A percentile compares a stretch with the other conserved stretches of the same genome.
Conservation (phyloP, 371 early-diverging fungal genomes). For the Zychaea mexicana region DNA sequence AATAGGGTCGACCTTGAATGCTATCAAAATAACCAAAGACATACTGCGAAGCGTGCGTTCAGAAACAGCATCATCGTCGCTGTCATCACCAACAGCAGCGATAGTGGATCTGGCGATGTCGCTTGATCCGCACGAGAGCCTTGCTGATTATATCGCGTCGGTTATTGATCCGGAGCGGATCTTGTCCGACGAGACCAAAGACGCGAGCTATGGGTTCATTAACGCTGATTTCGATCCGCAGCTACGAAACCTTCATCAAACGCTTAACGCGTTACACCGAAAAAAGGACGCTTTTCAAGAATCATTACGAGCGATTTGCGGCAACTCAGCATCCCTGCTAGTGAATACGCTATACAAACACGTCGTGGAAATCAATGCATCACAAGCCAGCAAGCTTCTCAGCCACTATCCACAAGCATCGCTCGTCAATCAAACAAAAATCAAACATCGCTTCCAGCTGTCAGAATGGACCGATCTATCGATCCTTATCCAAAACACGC, state of each 20-base stretch:
- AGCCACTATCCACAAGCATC: conserved; percentile 22
- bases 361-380: conserved; percentile 51
- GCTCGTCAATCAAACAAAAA: conserved; percentile 38
- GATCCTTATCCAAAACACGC: conserved; percentile 45
- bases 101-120: background rate
- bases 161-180: conserved; percentile 48
- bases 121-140: conserved; percentile 32
- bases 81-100: background rate
- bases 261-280: conserved; percentile 24
- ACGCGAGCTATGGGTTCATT: conserved; percentile 48
- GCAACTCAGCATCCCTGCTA: conserved; percentile 40
- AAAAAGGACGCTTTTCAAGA: conserved; percentile 28
- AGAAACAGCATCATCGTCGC: background rate
- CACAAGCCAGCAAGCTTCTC: conserved; percentile 33
- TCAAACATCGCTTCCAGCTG: conserved; percentile 54
- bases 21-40: conserved; percentile 26
- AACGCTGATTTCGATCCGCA: conserved; percentile 33
- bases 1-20: conserved; percentile 56
- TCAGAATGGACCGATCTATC: conserved; percentile 55
- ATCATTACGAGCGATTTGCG: conserved; percentile 30
- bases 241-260: conserved; percentile 23
- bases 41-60: background rate
- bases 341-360: conserved; percentile 44
- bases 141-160: conserved; percentile 33
- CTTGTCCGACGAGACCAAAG: conserved; percentile 35